Evolutionary conservation across 2,329 filamentous ascomycete species (phyloP).

Genomic region (Pseudogymnoascus sp.): DNA sequence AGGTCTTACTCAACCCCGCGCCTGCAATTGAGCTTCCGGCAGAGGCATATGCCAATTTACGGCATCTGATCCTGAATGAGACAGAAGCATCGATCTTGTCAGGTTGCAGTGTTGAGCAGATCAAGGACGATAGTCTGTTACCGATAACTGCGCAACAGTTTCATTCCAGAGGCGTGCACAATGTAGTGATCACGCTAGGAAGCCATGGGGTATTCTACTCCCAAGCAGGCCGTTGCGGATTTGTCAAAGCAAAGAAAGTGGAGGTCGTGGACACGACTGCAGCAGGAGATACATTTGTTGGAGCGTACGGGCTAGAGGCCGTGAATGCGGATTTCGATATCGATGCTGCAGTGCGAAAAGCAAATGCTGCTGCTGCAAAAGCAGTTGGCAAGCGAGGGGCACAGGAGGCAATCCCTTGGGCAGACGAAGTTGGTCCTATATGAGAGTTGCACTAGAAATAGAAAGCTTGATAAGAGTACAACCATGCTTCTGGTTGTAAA

Average conservation of each 20-base stretch:
- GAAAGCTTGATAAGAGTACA: neutral
- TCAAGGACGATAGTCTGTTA: neutral
- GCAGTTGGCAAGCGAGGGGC: constrained; percentile 3
- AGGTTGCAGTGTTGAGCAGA: neutral
- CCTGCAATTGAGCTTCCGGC: neutral
- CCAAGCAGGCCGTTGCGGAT: neutral
- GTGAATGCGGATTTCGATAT: constrained; percentile 9
- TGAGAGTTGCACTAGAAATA: neutral
- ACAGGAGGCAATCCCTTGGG: constrained; percentile 2
- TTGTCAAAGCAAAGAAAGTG: constrained; percentile 10
- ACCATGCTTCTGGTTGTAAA: neutral
- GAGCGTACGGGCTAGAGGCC: neutral
- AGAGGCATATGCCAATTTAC: neutral
- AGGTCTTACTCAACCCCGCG: constrained; percentile 11
- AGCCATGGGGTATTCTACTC: constrained; percentile 14
- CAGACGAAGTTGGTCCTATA: neutral
- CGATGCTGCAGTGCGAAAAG: constrained; percentile 3
- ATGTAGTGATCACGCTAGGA: constrained; percentile 14
- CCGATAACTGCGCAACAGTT: neutral
- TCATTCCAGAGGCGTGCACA: constrained; percentile 4
- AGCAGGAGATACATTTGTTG: constrained; percentile 17
- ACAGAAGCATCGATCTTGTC: constrained; percentile 10
- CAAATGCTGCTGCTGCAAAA: constrained; percentile 7
- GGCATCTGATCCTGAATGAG: constrained; percentile 7
- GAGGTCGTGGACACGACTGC: constrained; percentile 16